Base-by-base conservation (phyloP, 495 filamentous ascomycete species). In the Aspergillus sclerotiicarbonarius region DNA sequence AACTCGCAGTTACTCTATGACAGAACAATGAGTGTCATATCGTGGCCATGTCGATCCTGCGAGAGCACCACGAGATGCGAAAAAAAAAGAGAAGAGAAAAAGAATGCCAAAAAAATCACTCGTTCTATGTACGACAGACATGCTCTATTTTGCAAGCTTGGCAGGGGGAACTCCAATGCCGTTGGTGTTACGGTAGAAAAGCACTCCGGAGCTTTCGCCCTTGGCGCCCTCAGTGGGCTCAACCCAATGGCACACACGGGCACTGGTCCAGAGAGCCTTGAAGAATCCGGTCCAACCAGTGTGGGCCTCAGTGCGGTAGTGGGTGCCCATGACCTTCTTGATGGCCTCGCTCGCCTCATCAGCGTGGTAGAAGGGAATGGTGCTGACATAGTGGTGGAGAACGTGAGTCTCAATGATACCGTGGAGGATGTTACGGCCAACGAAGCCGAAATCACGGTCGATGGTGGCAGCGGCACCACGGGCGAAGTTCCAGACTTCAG, bases 151-250 rank as follows among this genome's bases (percentile, higher is more conserved):
- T 48, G 68, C 53, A 31, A 73, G 63, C 72, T 84, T 84, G 63
- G 73, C 51, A 6, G 90, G 89, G 64, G 81, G 77, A 49, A 82
- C 69, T 50, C 90, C 90, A 19, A 90, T 69, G 16, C 85, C 85
- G 73, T 96, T 98, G 60, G 81, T 78, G 80, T 84, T 84, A 57
- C 80, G 74, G 77, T 67, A 84, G 73, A 84, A 84, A 8, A 84
- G 66, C 9, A 84, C 79, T 20, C 75, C 74, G 64, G 79, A 71
- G 63, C 70, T 75, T 58, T 82, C 78, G 25, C 81, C 82, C 50
- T 69, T 58, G 43, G 87, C 82, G 54, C 83, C 89, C 60, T 85
- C 89, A 44, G 85, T 77, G 21, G 90, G 80, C 71, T 84, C 82
- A 44, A 84, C 78, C 74, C 75, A 84, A 54, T 82, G 82, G 75